Percentiles rank a stretch among this genome's conserved stretches.
These are phyloP conservation scores for Coemansia sp. DNA, from an alignment of 192 early-diverging fungal genomes.

Conservation along the genomic window DNA sequence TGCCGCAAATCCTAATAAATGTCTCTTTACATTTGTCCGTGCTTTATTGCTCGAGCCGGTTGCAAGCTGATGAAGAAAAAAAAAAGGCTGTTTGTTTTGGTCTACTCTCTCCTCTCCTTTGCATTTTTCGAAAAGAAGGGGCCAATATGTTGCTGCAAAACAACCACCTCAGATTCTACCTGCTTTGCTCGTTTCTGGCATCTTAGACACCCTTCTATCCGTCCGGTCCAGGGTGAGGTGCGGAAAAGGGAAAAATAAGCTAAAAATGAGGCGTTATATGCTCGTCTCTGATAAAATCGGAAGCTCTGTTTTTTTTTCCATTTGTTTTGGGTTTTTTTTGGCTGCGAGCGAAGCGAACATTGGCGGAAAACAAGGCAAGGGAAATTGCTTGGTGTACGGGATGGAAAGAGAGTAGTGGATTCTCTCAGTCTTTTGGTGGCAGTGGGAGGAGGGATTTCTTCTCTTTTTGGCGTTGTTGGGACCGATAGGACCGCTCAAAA, in stretches of 20 bases:
- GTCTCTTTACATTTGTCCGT: neutral
- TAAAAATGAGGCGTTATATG: constrained; percentile 4
- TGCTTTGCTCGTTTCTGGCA: neutral
- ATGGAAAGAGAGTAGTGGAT: neutral
- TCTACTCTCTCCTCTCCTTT: neutral
- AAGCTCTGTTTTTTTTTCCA: neutral
- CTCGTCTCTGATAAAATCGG: neutral
- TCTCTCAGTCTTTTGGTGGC: neutral
- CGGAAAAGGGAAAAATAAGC: neutral
- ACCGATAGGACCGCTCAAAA: constrained; percentile 2
- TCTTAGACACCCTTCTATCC: neutral
- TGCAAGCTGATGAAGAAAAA: neutral
- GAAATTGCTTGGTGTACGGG: too few relatives aligned
- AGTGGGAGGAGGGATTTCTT: neutral
- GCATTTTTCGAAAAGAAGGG: neutral
- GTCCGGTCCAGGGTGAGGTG: neutral
- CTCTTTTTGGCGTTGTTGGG: constrained; percentile 3
- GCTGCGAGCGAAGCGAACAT: neutral
- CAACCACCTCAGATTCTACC: neutral
- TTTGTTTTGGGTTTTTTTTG: constrained; percentile 5
- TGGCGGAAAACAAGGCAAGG: neutral
- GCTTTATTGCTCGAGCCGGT: neutral
- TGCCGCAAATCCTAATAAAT: constrained; percentile 1
- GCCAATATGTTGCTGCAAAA: neutral
- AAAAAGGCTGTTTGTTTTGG: too few relatives aligned